These are phyloP conservation scores for Protomyces lactucae-debilis DNA, from an alignment of 1,139 yeast genomes.

Conservation along the genomic window DNA sequence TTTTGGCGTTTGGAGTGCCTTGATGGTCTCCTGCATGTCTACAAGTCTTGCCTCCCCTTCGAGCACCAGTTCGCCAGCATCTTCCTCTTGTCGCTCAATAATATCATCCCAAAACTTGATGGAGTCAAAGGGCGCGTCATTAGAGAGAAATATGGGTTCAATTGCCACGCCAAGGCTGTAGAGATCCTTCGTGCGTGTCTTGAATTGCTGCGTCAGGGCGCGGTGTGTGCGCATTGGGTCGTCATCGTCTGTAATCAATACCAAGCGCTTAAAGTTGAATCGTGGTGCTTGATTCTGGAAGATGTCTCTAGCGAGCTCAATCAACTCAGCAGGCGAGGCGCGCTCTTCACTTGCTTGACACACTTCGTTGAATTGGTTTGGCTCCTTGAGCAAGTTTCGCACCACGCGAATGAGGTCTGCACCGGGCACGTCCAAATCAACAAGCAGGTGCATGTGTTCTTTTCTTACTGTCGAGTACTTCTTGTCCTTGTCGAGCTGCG, in stretches of 20 bases:
- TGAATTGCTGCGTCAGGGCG: constrained; percentile 45
- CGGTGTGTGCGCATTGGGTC: constrained; percentile 45
- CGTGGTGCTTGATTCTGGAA: constrained; percentile 32
- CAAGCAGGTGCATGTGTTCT: constrained; percentile 32
- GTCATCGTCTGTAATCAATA: constrained; percentile 60
- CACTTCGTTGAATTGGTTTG: constrained; percentile 27
- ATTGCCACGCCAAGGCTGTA: constrained; percentile 51
- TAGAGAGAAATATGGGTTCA: constrained; percentile 59
- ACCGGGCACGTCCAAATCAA: constrained; percentile 38
- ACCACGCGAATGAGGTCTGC: constrained; percentile 36
- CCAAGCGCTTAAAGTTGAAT: constrained; percentile 40
- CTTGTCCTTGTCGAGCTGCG: constrained; percentile 30
- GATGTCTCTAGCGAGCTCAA: constrained; percentile 36
- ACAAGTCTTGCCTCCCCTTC: constrained; percentile 34
- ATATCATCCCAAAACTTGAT: constrained; percentile 37
- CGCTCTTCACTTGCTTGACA: constrained; percentile 29
- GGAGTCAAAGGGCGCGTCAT: constrained; percentile 46
- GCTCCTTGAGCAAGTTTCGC: constrained; percentile 34
- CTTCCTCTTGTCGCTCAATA: constrained; percentile 31
- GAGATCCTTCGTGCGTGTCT: constrained; percentile 59
- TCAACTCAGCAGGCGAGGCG: constrained; percentile 35
- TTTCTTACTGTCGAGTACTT: constrained; percentile 30
- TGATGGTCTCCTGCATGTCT: constrained; percentile 49
- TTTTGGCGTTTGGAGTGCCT: constrained; percentile 56
- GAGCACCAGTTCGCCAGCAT: constrained; percentile 36